Base-by-base conservation (phyloP, 163 green algal genomes). In the Trebouxiophyceae sp. region DNA sequence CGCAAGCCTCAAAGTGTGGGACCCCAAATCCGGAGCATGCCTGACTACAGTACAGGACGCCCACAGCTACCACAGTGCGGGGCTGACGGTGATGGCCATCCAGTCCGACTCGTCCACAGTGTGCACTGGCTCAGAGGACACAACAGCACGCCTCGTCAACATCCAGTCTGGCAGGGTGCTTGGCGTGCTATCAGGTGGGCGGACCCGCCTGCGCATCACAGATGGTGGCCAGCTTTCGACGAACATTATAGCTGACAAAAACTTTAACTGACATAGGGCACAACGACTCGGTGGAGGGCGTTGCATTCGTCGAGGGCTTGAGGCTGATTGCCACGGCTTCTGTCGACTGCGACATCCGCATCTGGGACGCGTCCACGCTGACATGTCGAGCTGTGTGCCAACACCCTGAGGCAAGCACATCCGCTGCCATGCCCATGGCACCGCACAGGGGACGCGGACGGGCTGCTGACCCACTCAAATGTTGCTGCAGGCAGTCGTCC, bases 11-110 rank as follows among this genome's bases (percentile, higher is more conserved):
- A 73, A 86, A 0, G 79, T 93, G 45, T 98, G 93, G 93, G 86
- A 93, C 71, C 91, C 93, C 16, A 89, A 87, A 54, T 95, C 78
- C 1, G 93, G 88, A 0, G 81, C 84, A 57, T 95, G 87, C 80
- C 76, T 45, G 0, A 30, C 66, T 19, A 81, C 66, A 0, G 45
- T 84, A 27, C 45, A 79, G 28, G 81, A 81, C 20, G 23, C 47
- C 20, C 47, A 23, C 5, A 19, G 62, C 27, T 23, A 5, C 7
- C 34, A 54, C 50, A 34, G 4, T 57, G 32, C 33, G 33, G 86
- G 76, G 57, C 59, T 97, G n/a, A 93, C 78, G n/a, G 89, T 76
- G 62, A 26, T 96, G 30, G 82, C 66, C 1, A 44, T 95, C 23
- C 77, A 85, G 28, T 44, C 69, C 0, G 85, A 93, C 56, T 81